These are phyloP conservation scores for Xylariaceae sp. DNA, from an alignment of 2,329 filamentous ascomycete genomes.

Conservation along the genomic window DNA sequence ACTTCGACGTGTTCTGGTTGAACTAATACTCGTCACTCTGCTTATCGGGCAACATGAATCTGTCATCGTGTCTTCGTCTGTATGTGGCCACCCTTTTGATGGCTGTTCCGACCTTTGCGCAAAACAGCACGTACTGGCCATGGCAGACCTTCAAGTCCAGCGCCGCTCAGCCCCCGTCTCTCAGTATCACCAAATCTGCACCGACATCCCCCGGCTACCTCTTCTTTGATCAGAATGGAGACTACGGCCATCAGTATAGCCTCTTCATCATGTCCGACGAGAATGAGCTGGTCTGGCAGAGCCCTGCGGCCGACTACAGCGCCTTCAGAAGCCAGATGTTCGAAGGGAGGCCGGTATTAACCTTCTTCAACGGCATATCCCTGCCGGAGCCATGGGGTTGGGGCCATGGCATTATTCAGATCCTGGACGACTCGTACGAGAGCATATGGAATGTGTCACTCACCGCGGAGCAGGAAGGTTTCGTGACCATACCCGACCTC, in stretches of 20 bases:
- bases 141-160: conserved; percentile 17
- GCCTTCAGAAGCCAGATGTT: conserved; percentile 22
- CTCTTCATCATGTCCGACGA: conserved; percentile 14
- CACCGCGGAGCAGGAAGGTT: conserved; percentile 7
- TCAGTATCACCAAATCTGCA: conserved; percentile 13
- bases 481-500: conserved; percentile 8
- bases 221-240: conserved; percentile 17
- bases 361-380: conserved; percentile 21
- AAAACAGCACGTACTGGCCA: conserved; percentile 10
- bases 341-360: conserved; percentile 23
- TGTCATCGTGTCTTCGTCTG: background rate
- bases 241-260: conserved; percentile 13
- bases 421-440: conserved; percentile 23
- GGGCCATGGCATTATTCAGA: conserved; percentile 25
- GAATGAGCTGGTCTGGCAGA: conserved; percentile 23
- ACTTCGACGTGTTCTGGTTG: too few species aligned
- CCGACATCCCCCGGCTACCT: conserved; percentile 13
- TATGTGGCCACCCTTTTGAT: background rate
- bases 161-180: conserved; percentile 9
- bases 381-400: conserved; percentile 19
- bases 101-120: conserved; percentile 2
- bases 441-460: conserved; percentile 15
- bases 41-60: too few species aligned
- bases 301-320: conserved; percentile 14
- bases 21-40: too few species aligned